Percentiles rank a stretch among this genome's conserved stretches.
Evolutionary conservation across 192 early-diverging fungal genomes (phyloP).

Genomic region (Helicostylum pulchrum): DNA sequence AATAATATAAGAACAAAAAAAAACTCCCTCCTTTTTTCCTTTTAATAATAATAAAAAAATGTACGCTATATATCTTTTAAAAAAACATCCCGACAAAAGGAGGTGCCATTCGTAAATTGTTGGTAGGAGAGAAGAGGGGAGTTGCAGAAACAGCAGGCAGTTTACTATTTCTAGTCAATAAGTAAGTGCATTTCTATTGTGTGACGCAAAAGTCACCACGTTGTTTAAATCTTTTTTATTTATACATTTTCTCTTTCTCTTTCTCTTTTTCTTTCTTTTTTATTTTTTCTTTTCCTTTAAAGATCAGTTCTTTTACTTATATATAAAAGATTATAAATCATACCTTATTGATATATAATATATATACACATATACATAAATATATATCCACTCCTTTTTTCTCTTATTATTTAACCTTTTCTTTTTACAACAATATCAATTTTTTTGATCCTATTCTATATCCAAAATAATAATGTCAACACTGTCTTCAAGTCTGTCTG

Average conservation of each 20-base stretch:
- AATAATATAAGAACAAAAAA: not conserved
- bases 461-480: too few relatives aligned
- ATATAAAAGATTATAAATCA: too few relatives aligned
- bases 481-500: slow-evolving; percentile 5
- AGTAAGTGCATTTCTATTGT: slow-evolving; percentile 7
- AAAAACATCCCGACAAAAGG: too few relatives aligned
- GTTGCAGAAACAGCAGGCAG: not conserved
- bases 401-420: not conserved
- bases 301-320: not conserved
- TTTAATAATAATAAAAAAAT: too few relatives aligned
- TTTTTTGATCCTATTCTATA: too few relatives aligned
- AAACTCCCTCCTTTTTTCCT: not conserved
- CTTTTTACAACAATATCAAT: too few relatives aligned
- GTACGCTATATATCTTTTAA: too few relatives aligned
- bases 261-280: slow-evolving; percentile 1
- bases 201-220: slow-evolving; percentile 17
- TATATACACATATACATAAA: not conserved
- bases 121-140: too few relatives aligned
- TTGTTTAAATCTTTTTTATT: slow-evolving; percentile 5
- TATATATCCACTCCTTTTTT: not conserved
- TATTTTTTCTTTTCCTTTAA: not conserved
- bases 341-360: too few relatives aligned
- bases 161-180: slow-evolving; percentile 17
- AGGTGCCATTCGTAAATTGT: too few relatives aligned
- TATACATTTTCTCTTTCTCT: not conserved